A percentile compares a stretch with the other conserved stretches of the same genome.
Evolutionary conservation across 1,139 yeast genomes (phyloP).

Genomic region (Blastobotrys apis): DNA sequence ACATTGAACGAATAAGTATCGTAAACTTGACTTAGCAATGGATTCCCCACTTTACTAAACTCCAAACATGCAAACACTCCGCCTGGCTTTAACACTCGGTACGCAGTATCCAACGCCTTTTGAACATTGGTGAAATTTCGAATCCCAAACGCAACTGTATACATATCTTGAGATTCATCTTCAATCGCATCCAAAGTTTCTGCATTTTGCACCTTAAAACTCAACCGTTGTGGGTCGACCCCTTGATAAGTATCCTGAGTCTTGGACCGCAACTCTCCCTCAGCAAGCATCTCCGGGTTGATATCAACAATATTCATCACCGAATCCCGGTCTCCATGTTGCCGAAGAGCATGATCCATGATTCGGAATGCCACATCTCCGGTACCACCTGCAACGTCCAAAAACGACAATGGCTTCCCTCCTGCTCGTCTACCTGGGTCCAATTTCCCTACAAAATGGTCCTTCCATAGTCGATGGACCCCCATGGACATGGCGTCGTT

Average conservation of each 20-base stretch:
- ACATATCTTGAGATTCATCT: constrained; percentile 86
- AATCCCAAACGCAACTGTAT: constrained; percentile 96
- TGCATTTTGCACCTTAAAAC: constrained; percentile 87
- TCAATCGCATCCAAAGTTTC: constrained; percentile 80
- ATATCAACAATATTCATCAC: constrained; percentile 92
- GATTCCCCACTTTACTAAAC: constrained; percentile 85
- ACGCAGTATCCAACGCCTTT: constrained; percentile 88
- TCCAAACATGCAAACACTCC: constrained; percentile 97
- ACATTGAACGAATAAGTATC: constrained; percentile 85
- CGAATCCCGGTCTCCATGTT: constrained; percentile 69
- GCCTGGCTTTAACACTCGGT: constrained; percentile 95
- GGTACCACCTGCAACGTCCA: constrained; percentile 98
- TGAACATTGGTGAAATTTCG: constrained; percentile 94
- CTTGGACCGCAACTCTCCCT: constrained; percentile 74
- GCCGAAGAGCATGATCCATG: constrained; percentile 79
- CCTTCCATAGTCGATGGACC: constrained; percentile 91
- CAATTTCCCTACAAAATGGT: constrained; percentile 76
- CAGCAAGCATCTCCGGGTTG: constrained; percentile 91
- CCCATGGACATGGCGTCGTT: constrained; percentile 98
- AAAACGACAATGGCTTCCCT: constrained; percentile 73
- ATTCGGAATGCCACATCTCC: constrained; percentile 98
- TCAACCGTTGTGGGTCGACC: constrained; percentile 53
- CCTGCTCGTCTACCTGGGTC: constrained; percentile 96
- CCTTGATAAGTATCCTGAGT: constrained; percentile 43
- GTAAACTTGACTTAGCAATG: constrained; percentile 67